A percentile compares a stretch with the other conserved stretches of the same genome.
Conservation (phyloP, 2,329 filamentous ascomycete species). For the Talaromyces albobiverticillius region DNA sequence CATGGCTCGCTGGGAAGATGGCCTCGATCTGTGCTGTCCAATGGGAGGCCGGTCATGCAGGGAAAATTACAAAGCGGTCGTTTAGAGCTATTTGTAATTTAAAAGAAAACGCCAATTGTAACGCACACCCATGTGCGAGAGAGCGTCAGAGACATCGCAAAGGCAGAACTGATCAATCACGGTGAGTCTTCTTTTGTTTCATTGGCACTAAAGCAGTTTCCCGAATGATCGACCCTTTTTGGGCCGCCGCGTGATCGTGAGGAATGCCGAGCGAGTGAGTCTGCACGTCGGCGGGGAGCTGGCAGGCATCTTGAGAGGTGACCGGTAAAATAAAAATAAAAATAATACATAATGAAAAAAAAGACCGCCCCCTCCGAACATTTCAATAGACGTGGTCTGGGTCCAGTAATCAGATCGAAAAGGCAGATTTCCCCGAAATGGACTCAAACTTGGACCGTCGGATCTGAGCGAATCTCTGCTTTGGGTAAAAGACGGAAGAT, state of each 20-base stretch:
- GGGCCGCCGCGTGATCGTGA: constrained; percentile 32
- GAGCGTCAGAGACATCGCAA: not conserved
- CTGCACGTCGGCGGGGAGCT: not conserved
- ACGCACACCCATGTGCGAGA: not conserved
- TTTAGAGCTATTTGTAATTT: constrained; percentile 7
- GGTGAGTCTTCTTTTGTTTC: not conserved
- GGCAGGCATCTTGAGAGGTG: not conserved
- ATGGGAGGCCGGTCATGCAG: not conserved
- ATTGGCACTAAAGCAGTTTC: constrained; percentile 32
- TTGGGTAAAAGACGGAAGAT: constrained; percentile 2
- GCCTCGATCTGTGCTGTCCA: constrained; percentile 5
- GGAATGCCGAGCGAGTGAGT: constrained; percentile 14
- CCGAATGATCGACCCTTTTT: constrained; percentile 24
- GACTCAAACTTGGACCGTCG: not conserved
- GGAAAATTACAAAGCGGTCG: constrained; percentile 6
- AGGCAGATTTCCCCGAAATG: not conserved
- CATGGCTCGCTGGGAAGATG: constrained; percentile 3
- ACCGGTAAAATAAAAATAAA: not conserved
- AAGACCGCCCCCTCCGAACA: not conserved
- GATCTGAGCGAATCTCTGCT: not conserved
- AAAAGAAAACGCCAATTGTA: not conserved
- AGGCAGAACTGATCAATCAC: not conserved
- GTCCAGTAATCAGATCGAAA: not conserved
- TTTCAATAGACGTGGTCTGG: not conserved
- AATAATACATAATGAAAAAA: not conserved